A percentile compares a stretch with the other conserved stretches of the same genome.
These are phyloP conservation scores for Claviceps capensis DNA, from an alignment of 2,329 filamentous ascomycete genomes.

Conservation along the genomic window DNA sequence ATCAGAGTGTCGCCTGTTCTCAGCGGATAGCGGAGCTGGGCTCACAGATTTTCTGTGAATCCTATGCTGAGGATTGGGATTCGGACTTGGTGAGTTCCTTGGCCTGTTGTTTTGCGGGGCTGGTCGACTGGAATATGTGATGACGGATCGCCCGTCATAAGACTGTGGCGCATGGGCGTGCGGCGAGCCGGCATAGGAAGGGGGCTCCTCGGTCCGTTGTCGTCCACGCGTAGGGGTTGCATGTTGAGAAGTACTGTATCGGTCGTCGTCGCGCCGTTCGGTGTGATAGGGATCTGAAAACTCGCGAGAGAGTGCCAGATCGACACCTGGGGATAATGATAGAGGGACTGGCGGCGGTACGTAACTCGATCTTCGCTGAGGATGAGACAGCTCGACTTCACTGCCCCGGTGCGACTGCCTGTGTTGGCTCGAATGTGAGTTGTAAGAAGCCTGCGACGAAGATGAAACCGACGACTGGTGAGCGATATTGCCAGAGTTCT, in stretches of 20 bases:
- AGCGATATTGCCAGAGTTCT: slow-evolving; percentile 10
- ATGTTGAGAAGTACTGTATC: slow-evolving; percentile 27
- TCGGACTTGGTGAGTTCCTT: slow-evolving; percentile 24
- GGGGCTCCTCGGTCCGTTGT: slow-evolving; percentile 19
- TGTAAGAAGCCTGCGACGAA: slow-evolving; percentile 13
- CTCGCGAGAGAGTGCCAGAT: slow-evolving; percentile 41
- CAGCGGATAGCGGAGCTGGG: slow-evolving; percentile 43
- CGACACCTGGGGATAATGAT: slow-evolving; percentile 47
- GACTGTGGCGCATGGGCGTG: slow-evolving; percentile 24
- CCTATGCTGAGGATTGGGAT: slow-evolving; percentile 33
- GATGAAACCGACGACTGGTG: slow-evolving; percentile 16
- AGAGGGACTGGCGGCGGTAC: slow-evolving; percentile 36
- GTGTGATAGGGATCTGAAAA: slow-evolving; percentile 35
- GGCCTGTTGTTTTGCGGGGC: slow-evolving; percentile 14
- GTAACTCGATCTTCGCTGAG: slow-evolving; percentile 23
- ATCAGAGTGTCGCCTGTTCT: slow-evolving; percentile 39
- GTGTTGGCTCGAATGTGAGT: slow-evolving; percentile 16
- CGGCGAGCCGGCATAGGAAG: slow-evolving; percentile 14
- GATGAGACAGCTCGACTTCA: slow-evolving; percentile 23
- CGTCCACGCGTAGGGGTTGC: slow-evolving; percentile 29
- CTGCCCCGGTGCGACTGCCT: slow-evolving; percentile 18
- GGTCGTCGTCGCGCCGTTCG: slow-evolving; percentile 17
- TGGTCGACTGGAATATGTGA: slow-evolving; percentile 24
- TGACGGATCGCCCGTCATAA: slow-evolving; percentile 28
- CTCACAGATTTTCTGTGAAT: slow-evolving; percentile 63